Evolutionary conservation across 163 green algal genomes (phyloP), one percentile per base, ranked within the genome.

Genomic region (Scenedesmus sp.): DNA sequence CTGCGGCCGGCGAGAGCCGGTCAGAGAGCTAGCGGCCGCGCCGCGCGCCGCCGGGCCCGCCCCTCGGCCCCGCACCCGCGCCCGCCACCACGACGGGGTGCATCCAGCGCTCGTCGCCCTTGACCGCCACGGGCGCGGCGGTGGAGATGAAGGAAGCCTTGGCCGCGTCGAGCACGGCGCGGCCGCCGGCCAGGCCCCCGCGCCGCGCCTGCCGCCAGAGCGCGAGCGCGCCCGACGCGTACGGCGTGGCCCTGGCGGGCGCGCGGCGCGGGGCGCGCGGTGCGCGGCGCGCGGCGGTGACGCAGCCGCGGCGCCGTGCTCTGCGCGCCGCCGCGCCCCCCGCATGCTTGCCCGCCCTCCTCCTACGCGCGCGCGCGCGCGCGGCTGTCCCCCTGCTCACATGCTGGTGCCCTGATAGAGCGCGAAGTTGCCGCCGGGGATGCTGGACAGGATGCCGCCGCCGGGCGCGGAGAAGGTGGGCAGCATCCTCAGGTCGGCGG

Each of bases 131-230:
- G 11, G 65, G 50, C 11, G 24, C 15, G 22, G 66, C 66, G 51
- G 66, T 75, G 15, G 57, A 64, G 66, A 75, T 75, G 50, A 75
- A 75, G 11, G 45, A 48, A 26, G 50, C 20, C 48, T 64, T 63
- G 2, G 66, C 66, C 18, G 66, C 45, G 17, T 63, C 26, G 17
- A 75, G 66, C 15, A 56, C 29, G 15, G 39, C 28, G 1, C 31
- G 18, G 6, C 66, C 66, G 44, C 29, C 53, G 33, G 48, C 47
- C 15, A 75, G 29, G 26, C 36, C 3, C 42, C 17, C 9, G 22
- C n/a, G 22, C 7, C 51, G 9, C 6, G 66, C 48, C 18, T 75
- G 39, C 26, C 48, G 48, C 66, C 66, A 75, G 48, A 75, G 50
- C 28, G 50, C 51, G 18, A 75, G 66, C 17, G 66, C 36, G 17